Base-by-base conservation (phyloP, 805 yeast species). In the Wickerhamomyces silvicola region DNA sequence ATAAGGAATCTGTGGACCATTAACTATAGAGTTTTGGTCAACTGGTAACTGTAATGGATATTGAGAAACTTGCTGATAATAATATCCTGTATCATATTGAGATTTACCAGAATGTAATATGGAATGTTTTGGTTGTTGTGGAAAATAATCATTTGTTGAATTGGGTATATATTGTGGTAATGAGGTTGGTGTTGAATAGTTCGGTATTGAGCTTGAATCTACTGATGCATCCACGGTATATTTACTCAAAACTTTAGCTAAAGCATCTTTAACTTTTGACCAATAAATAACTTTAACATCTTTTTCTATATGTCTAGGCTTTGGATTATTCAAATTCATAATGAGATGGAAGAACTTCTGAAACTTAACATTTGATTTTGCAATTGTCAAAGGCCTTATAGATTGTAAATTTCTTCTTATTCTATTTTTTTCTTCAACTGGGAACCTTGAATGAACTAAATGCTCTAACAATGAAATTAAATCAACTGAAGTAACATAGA, bases 271-370 rank as follows among this genome's bases (percentile, higher is more conserved):
- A 17, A 79, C 54, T 27, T 66, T 62, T 14, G 50, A 46, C 86
- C 86, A 79, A 17, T 62, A 60, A 45, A 79, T 73, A 4, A 79
- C 83, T 48, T 79, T 79, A 38, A 79, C 69, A 48, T 78, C 82
- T 50, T 79, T 79, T 44, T 76, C 85, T 27, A 79, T 79, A 41
- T 76, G 77, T 25, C 86, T 58, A 5, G 86, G 86, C 41, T 74
- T 63, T 2, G 86, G 86, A 35, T 64, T 64, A 18, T 70, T 70
- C 62, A 70, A 78, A 20, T 64, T 56, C 85, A 79, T 79, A 22
- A 79, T 66, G 30, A 68, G 42, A 48, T 59, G 50, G 48, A 69
- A 70, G 31, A 70, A 62, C 18, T 50, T 45, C 27, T 54, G 56
- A 24, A 51, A 50, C 17, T 64, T 64, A 1, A 48, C 50, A 27